These are phyloP conservation scores for Brassica cretica DNA, from an alignment of 345 rosid genomes.

Conservation along the genomic window DNA sequence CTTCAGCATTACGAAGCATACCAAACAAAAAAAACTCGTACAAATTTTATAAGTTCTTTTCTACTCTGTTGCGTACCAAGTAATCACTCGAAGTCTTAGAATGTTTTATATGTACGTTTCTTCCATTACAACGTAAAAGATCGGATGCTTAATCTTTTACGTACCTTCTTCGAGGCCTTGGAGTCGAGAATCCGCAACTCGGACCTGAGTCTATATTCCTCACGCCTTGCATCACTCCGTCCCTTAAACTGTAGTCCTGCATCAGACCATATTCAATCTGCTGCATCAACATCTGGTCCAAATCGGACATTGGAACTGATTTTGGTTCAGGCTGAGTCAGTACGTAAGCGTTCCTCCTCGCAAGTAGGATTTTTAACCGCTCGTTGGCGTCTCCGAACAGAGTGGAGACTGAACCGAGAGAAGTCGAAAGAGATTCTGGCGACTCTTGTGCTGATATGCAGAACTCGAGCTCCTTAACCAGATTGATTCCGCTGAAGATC, in stretches of 20 bases:
- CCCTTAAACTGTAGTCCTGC: neutral
- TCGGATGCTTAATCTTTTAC: neutral
- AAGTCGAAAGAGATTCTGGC: neutral
- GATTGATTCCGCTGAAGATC: neutral
- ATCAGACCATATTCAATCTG: neutral
- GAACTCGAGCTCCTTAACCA: neutral
- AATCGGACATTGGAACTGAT: neutral
- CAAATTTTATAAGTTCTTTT: neutral
- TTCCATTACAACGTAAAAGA: neutral
- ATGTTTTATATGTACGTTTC: neutral
- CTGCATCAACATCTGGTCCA: neutral
- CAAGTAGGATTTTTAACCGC: neutral
- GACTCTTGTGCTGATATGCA: neutral
- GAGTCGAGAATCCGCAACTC: neutral
- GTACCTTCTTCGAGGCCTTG: neutral
- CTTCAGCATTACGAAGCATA: neutral
- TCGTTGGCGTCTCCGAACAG: neutral
- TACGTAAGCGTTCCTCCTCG: neutral
- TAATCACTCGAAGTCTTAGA: neutral
- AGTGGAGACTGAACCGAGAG: slow-evolving; percentile 1
- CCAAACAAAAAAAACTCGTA: neutral
- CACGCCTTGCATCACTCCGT: neutral
- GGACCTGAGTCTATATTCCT: neutral
- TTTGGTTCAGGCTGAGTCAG: neutral
- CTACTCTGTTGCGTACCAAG: neutral